Evolutionary conservation across 495 filamentous ascomycete genomes (phyloP).

Genomic region (Aspergillus sparsus): DNA sequence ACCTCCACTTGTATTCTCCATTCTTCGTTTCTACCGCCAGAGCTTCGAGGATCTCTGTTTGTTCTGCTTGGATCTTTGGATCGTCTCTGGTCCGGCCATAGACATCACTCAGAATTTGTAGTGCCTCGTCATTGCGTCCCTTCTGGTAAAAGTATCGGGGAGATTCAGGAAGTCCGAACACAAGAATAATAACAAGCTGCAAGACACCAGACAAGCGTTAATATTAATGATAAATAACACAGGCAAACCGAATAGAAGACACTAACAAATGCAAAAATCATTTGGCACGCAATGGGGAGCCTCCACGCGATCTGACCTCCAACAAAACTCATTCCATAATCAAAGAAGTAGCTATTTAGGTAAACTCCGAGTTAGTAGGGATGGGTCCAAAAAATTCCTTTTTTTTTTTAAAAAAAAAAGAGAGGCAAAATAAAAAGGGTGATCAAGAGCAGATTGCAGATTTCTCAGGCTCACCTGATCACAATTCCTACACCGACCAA

Average conservation of each 20-base stretch:
- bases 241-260: slow-evolving; percentile 21
- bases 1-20: slow-evolving; percentile 43
- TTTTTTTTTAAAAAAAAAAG: background rate
- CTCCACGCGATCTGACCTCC: slow-evolving; percentile 47
- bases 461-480: slow-evolving; percentile 27
- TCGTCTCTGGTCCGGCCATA: slow-evolving; percentile 45
- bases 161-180: slow-evolving; percentile 46
- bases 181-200: slow-evolving; percentile 37
- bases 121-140: slow-evolving; percentile 48
- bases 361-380: background rate
- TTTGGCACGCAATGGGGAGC: slow-evolving; percentile 50
- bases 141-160: slow-evolving; percentile 49
- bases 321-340: slow-evolving; percentile 48
- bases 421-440: background rate
- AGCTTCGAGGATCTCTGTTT: slow-evolving; percentile 45
- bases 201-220: background rate
- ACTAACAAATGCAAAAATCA: slow-evolving; percentile 41
- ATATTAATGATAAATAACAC: no score
- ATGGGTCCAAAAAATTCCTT: no score
- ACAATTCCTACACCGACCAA: slow-evolving; percentile 43
- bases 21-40: slow-evolving; percentile 48
- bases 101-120: slow-evolving; percentile 54
- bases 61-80: slow-evolving; percentile 46
- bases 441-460: background rate
- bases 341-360: slow-evolving; percentile 45